These are phyloP conservation scores for Daedaleopsis nitida DNA, from an alignment of 768 basidiomycete species.

Conservation along the genomic window DNA sequence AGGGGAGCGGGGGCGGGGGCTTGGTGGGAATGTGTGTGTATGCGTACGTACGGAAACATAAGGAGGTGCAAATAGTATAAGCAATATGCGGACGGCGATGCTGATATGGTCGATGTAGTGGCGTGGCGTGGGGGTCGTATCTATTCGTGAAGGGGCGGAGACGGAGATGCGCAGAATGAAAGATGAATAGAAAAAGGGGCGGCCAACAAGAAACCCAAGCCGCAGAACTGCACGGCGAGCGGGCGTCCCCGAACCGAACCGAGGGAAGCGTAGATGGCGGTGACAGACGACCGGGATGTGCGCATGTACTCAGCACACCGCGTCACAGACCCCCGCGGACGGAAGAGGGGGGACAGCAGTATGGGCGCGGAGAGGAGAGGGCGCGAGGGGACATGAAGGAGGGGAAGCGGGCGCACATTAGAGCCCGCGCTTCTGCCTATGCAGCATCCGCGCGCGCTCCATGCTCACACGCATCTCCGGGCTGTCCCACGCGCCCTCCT, in stretches of 20 bases:
- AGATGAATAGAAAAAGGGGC: neutral
- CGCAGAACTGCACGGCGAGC: neutral
- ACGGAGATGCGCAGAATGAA: conserved; percentile 5
- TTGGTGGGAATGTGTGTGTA: neutral
- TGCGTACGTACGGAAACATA: neutral
- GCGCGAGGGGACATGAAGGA: neutral
- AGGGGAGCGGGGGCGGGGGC: no score
- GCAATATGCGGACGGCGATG: conserved; percentile 1
- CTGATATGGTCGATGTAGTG: conserved; percentile 3
- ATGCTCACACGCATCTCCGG: conserved; percentile 70
- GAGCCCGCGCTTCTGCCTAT: conserved; percentile 23
- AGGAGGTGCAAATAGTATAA: conserved; percentile 13
- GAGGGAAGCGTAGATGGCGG: neutral
- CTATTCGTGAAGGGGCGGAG: conserved; percentile 6
- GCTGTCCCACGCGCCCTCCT: conserved; percentile 56
- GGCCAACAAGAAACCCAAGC: neutral
- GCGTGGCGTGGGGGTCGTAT: conserved; percentile 9
- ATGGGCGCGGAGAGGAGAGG: neutral
- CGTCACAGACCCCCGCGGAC: neutral
- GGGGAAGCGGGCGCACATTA: neutral
- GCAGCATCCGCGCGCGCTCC: conserved; percentile 61
- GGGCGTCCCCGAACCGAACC: neutral
- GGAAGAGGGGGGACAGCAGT: neutral
- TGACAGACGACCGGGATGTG: neutral
- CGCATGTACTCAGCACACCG: neutral